Conservation (phyloP, 2,329 filamentous ascomycete genomes). For the Fusarium sp. region DNA sequence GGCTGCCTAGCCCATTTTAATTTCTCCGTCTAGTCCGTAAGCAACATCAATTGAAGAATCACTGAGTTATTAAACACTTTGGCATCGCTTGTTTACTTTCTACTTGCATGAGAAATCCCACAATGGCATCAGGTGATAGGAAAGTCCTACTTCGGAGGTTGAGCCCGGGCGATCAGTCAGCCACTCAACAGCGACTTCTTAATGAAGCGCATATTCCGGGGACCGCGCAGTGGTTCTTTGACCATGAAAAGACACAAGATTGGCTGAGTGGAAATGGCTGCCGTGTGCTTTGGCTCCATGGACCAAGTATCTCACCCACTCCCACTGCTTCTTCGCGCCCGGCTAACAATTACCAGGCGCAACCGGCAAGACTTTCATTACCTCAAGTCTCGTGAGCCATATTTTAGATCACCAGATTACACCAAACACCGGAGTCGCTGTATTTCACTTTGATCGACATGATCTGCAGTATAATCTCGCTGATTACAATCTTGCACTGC, state of each 20-base stretch:
- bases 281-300: conserved; percentile 4
- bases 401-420: accelerated
- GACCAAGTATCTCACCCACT: background rate
- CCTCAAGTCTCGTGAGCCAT: background rate
- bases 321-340: accelerated
- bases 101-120: background rate
- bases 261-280: background rate
- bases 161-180: conserved; percentile 1
- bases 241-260: background rate
- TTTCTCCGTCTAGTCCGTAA: background rate
- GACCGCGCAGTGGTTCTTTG: background rate
- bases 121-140: background rate
- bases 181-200: background rate
- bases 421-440: background rate
- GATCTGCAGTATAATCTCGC: background rate
- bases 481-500: background rate
- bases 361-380: conserved; percentile 15
- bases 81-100: background rate
- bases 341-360: background rate
- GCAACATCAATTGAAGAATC: background rate
- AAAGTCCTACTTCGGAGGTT: background rate
- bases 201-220: background rate
- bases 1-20: background rate
- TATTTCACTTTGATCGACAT: background rate
- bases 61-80: background rate